Percentiles rank a stretch among this genome's conserved stretches.
Conservation (phyloP, 106 monocot genomes). For the Acorus gramineus region DNA sequence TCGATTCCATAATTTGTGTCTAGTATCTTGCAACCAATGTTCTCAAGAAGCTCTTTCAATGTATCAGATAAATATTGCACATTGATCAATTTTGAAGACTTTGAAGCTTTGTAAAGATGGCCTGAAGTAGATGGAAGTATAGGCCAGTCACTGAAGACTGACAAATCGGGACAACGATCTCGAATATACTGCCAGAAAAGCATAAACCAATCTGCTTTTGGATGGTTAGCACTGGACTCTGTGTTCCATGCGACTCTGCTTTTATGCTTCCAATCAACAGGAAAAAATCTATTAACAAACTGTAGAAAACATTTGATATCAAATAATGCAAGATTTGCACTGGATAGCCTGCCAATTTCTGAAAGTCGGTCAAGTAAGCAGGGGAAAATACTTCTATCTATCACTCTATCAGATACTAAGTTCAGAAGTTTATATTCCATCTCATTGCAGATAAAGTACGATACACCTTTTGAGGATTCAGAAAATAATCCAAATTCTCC, state of each 20-base stretch:
- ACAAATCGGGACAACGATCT: conserved; percentile 47
- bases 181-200: conserved; percentile 87
- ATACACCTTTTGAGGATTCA: conserved; percentile 20
- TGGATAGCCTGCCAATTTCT: conserved; percentile 44
- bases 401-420: conserved; percentile 42
- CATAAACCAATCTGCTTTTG: conserved; percentile 55
- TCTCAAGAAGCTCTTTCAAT: conserved; percentile 45
- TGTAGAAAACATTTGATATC: conserved; percentile 48
- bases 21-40: conserved; percentile 81
- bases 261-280: conserved; percentile 67
- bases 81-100: conserved; percentile 59
- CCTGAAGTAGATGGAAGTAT: conserved; percentile 84
- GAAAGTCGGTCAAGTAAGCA: conserved; percentile 48
- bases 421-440: conserved; percentile 62
- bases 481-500: conserved; percentile 57
- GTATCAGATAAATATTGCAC: conserved; percentile 42
- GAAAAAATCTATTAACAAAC: conserved; percentile 65
- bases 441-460: conserved; percentile 64
- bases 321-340: conserved; percentile 50
- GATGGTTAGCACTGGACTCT: conserved; percentile 24
- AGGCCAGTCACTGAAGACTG: conserved; percentile 81
- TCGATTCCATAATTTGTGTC: conserved; percentile 41
- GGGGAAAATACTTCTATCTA: conserved; percentile 50
- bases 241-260: conserved; percentile 57
- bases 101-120: conserved; percentile 57